Evolutionary conservation across 306 rosid genomes (phyloP).

Genomic region (Carpinus viminea): DNA sequence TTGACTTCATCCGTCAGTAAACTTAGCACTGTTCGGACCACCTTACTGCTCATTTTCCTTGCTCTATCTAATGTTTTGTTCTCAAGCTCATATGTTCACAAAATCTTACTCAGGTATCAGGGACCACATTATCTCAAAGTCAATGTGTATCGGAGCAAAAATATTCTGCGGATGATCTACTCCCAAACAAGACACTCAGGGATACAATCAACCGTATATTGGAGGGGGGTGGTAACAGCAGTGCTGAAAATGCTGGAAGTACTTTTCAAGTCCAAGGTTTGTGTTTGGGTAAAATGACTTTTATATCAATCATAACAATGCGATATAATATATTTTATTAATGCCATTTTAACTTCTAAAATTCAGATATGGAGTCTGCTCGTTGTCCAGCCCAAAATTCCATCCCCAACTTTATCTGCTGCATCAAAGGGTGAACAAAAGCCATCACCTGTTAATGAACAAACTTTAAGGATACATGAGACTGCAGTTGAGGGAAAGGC

Average conservation of each 20-base stretch:
- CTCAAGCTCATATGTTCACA: constrained; percentile 4
- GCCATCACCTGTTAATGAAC: constrained; percentile 39
- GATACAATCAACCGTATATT: constrained; percentile 88
- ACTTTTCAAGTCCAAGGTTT: constrained; percentile 86
- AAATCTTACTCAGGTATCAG: constrained; percentile 69
- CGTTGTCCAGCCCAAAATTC: constrained; percentile 79
- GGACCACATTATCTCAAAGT: constrained; percentile 73
- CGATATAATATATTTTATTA: background rate
- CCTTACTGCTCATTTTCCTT: constrained; percentile 19
- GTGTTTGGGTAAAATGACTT: constrained; percentile 23
- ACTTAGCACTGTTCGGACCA: background rate
- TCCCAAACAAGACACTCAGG: constrained; percentile 92
- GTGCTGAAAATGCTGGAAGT: constrained; percentile 97
- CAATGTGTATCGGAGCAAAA: constrained; percentile 75
- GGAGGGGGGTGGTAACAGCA: constrained; percentile 93
- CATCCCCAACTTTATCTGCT: constrained; percentile 94
- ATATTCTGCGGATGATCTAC: constrained; percentile 93
- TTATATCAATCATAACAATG: constrained; percentile 8
- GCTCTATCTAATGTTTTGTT: background rate
- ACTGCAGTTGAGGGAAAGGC: constrained; percentile 49
- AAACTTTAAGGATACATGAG: constrained; percentile 45
- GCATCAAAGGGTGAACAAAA: constrained; percentile 81
- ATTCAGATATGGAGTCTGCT: constrained; percentile 96
- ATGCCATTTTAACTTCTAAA: constrained; percentile 14
- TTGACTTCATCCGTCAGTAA: background rate